Evolutionary conservation across 1,139 yeast species (phyloP).

Genomic region (Kluyveromyces sp.): DNA sequence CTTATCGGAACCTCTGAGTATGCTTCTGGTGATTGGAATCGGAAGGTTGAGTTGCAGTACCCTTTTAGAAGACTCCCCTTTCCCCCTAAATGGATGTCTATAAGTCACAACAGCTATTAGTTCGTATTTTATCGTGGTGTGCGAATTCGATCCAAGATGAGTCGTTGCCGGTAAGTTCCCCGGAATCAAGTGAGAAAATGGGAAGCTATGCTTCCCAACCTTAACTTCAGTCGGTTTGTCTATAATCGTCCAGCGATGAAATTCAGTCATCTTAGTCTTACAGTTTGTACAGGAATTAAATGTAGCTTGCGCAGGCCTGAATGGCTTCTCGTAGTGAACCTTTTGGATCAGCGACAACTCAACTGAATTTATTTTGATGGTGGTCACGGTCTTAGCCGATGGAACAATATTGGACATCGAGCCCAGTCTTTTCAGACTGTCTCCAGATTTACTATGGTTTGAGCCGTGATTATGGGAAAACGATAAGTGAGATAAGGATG

Average conservation of each 20-base stretch:
- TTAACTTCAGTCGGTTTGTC: conserved; percentile 47
- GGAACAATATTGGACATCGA: conserved; percentile 1
- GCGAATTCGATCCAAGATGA: conserved; percentile 48
- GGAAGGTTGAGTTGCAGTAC: conserved; percentile 52
- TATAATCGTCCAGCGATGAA: conserved; percentile 88
- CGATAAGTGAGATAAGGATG: conserved; percentile 7
- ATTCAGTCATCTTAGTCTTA: conserved; percentile 42
- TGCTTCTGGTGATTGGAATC: conserved; percentile 67
- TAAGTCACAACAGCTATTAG: conserved; percentile 56
- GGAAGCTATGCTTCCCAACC: conserved; percentile 74
- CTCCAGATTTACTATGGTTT: conserved; percentile 2
- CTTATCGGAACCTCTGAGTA: conserved; percentile 74
- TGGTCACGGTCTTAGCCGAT: conserved; percentile 1
- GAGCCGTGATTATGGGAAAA: neutral
- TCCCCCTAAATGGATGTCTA: conserved; percentile 26
- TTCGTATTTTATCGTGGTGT: conserved; percentile 60
- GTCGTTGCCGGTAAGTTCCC: conserved; percentile 86
- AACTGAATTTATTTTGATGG: conserved; percentile 42
- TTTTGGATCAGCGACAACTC: conserved; percentile 64
- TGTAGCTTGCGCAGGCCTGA: conserved; percentile 45
- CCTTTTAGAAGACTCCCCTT: conserved; percentile 23
- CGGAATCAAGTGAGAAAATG: conserved; percentile 86
- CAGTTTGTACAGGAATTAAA: conserved; percentile 54
- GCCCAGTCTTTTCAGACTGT: neutral
- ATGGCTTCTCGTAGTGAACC: conserved; percentile 57